These are phyloP conservation scores for Trichoderma virens DNA, from an alignment of 495 filamentous ascomycete genomes.

Conservation along the genomic window DNA sequence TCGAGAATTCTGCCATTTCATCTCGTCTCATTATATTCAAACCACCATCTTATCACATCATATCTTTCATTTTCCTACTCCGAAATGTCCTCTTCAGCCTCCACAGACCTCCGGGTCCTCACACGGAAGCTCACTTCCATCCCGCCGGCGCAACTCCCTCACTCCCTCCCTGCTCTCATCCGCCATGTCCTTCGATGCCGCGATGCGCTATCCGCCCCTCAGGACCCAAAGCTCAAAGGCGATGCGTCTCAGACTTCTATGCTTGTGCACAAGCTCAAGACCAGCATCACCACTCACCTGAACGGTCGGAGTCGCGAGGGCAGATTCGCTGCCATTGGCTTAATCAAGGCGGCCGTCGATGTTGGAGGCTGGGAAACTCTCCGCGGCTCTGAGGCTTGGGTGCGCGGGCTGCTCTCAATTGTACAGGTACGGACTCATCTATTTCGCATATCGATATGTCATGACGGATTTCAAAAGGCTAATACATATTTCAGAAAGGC, in stretches of 20 bases:
- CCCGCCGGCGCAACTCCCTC: conserved; percentile 54
- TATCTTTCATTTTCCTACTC: not conserved
- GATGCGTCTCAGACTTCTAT: conserved; percentile 50
- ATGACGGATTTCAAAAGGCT: conserved; percentile 1
- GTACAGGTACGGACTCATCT: conserved; percentile 48
- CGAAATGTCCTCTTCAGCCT: conserved; percentile 14
- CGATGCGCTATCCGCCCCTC: conserved; percentile 45
- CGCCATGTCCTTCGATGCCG: conserved; percentile 53
- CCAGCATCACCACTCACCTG: conserved; percentile 64
- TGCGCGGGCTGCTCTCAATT: conserved; percentile 60
- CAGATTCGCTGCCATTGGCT: conserved; percentile 65
- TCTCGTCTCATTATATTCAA: not conserved
- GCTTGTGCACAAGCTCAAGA: conserved; percentile 71
- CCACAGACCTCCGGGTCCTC: conserved; percentile 50
- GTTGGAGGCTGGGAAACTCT: conserved; percentile 73
- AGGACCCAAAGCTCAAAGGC: conserved; percentile 41
- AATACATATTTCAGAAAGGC: conserved; percentile 48
- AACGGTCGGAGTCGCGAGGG: conserved; percentile 63
- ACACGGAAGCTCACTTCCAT: conserved; percentile 60
- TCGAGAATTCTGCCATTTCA: not conserved
- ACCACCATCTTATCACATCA: not conserved
- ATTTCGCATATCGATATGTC: not conserved
- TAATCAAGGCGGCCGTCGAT: conserved; percentile 76
- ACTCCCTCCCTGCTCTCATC: conserved; percentile 52
- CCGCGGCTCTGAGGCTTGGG: conserved; percentile 60